Base-by-base conservation (phyloP, 805 yeast genomes). In the Starmerella powellii region DNA sequence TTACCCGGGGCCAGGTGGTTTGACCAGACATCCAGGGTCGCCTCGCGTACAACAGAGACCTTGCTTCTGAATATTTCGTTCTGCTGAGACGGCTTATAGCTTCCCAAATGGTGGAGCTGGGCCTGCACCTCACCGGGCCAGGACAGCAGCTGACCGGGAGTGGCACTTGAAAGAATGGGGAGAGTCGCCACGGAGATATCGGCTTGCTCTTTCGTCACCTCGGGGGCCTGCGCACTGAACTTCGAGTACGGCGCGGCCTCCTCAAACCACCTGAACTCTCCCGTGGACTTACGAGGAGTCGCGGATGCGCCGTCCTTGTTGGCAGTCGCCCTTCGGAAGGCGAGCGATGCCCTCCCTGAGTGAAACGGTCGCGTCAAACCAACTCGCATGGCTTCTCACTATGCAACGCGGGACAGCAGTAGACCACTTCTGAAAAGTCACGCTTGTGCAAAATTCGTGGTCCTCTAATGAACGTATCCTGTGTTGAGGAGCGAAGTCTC, bases 231-330 rank as follows among this genome's bases (percentile, higher is more conserved):
- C 23, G 31, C 23, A 16, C 46, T 45, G 42, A 38, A 40, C 31
- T 38, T 28, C 15, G 53, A 44, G 44, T 48, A 50, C 8, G 56
- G 48, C 4, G 53, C 55, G 12, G 56, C 54, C 15, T 42, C 27
- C 31, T 49, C 45, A 42, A 44, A 54, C 42, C 39, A 43, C 12
- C 57, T 47, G 42, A 20, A 46, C 46, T 54, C 57, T 17, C 54
- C 56, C n/a, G 33, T 21, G 19, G 38, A 37, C 31, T 49, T 52
- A 15, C 40, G 33, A n/a, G 57, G 57, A 1, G 55, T 50, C 19
- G 44, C 8, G 4, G 34, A 16, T 12, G 21, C 34, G 11, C 34
- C 34, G 34, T 31, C 34, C 11, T 16, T 6, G 20, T n/a, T n/a
- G 12, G 16, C 34, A 6, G 17, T 31, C 4, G 34, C 34, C 5